Percentiles rank a stretch among this genome's conserved stretches.
Evolutionary conservation across 2,329 filamentous ascomycete genomes (phyloP).

Genomic region (Aspergillus felis): DNA sequence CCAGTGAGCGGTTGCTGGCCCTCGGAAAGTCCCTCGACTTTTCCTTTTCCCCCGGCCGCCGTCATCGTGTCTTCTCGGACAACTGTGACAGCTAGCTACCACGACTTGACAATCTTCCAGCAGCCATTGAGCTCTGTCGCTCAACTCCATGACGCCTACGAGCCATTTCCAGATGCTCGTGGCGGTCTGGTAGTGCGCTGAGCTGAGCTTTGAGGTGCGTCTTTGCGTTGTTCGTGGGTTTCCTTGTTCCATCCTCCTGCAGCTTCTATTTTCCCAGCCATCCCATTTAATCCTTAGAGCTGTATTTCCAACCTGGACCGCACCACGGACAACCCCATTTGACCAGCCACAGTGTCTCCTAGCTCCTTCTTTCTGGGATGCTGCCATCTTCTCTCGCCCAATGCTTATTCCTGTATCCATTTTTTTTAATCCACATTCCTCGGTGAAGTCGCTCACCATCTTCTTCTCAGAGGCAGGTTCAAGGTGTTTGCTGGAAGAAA

Average conservation of each 20-base stretch:
- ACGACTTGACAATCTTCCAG: constrained; percentile 1
- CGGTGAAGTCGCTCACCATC: constrained; percentile 5
- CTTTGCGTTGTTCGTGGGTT: constrained; percentile 8
- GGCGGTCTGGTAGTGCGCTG: constrained; percentile 18
- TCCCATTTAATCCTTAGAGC: constrained; percentile 31
- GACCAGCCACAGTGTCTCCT: constrained; percentile 29
- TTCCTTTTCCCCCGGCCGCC: neutral
- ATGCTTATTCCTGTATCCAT: constrained; percentile 9
- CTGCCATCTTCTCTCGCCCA: constrained; percentile 6
- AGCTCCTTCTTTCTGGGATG: constrained; percentile 10
- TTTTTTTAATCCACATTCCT: constrained; percentile 23
- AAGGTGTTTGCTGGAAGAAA: constrained; percentile 6
- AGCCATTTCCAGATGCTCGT: constrained; percentile 15
- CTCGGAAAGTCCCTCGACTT: neutral
- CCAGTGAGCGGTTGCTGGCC: neutral
- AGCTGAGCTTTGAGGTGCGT: constrained; percentile 2
- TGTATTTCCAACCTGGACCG: neutral
- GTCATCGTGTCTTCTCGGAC: constrained; percentile 1
- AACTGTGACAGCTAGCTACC: neutral
- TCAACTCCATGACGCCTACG: constrained; percentile 19
- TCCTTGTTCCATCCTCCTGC: constrained; percentile 12
- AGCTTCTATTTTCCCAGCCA: constrained; percentile 33
- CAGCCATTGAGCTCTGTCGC: constrained; percentile 15
- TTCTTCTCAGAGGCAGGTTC: constrained; percentile 7
- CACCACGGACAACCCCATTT: constrained; percentile 12